These are phyloP conservation scores for Scheffersomyces stipitis DNA, from an alignment of 805 yeast species.

Conservation along the genomic window DNA sequence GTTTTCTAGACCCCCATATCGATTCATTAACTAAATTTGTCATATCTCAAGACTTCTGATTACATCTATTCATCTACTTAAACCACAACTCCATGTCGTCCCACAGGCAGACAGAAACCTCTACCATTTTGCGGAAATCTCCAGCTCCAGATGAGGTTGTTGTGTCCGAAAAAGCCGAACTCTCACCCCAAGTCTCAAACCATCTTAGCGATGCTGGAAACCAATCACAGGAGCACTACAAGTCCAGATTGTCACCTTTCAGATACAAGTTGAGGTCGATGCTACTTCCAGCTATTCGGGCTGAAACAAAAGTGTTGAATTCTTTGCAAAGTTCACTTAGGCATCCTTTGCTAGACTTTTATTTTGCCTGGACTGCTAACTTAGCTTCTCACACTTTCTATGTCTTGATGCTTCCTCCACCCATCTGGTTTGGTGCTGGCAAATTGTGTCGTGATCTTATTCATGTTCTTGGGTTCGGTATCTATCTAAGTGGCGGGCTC, in stretches of 20 bases:
- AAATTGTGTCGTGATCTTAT: slow-evolving; percentile 59
- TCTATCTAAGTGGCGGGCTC: slow-evolving; percentile 66
- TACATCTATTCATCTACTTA: no score
- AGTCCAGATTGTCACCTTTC: slow-evolving; percentile 51
- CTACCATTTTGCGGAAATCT: no score
- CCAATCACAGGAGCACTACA: slow-evolving; percentile 64
- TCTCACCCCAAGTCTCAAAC: slow-evolving; percentile 7
- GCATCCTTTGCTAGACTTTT: slow-evolving; percentile 56
- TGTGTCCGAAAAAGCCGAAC: no score
- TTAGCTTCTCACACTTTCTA: slow-evolving; percentile 94
- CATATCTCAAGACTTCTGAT: no score
- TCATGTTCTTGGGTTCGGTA: slow-evolving; percentile 64
- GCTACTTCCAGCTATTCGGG: slow-evolving; percentile 56
- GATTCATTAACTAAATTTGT: no score
- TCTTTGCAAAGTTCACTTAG: slow-evolving; percentile 55
- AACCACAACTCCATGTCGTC: no score
- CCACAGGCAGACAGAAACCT: no score
- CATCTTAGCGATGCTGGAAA: slow-evolving; percentile 68
- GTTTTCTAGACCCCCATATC: no score
- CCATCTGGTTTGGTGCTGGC: slow-evolving; percentile 75
- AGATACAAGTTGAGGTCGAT: slow-evolving; percentile 54
- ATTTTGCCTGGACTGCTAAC: slow-evolving; percentile 85
- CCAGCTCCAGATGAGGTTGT: no score
- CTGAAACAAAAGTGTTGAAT: slow-evolving; percentile 64
- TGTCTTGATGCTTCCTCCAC: slow-evolving; percentile 82